Percentiles rank a stretch among this genome's conserved stretches.
phyloP scores from a whole-genome alignment of 345 rosid species.

The Laguncularia racemosa region DNA sequence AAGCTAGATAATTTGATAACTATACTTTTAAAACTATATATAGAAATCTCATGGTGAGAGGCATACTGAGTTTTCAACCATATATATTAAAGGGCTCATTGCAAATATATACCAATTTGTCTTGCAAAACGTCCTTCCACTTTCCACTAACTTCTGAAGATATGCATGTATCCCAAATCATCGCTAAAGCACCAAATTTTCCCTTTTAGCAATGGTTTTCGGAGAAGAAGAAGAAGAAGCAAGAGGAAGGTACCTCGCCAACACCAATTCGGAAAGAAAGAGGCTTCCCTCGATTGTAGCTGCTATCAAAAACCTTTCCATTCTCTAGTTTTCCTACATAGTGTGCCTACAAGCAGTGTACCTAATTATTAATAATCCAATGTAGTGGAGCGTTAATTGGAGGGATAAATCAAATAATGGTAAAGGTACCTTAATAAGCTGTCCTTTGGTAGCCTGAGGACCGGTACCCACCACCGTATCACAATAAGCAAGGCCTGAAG shows the following conservation, averaged over 20 bases:
- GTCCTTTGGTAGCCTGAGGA: conserved; percentile 72
- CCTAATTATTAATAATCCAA: not conserved
- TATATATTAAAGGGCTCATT: no score
- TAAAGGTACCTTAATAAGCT: conserved; percentile 59
- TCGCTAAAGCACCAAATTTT: not conserved
- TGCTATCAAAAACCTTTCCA: conserved; percentile 89
- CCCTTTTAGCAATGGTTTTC: no score
- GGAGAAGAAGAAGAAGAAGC: accelerated
- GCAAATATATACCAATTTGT: no score
- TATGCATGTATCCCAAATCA: not conserved
- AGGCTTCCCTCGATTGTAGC: conserved; percentile 85
- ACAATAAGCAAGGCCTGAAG: conserved; percentile 86
- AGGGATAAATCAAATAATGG: not conserved
- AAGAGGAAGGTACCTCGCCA: conserved; percentile 53
- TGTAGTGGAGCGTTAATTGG: not conserved
- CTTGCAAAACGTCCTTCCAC: no score
- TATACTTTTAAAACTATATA: no score
- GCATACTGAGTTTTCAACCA: no score
- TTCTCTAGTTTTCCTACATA: conserved; percentile 80
- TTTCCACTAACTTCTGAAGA: not conserved
- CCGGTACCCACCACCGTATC: conserved; percentile 76
- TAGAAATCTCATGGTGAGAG: no score
- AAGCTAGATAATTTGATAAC: no score
- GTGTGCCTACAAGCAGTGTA: conserved; percentile 43
- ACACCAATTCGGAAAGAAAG: conserved; percentile 71